Percentiles rank a stretch among this genome's conserved stretches.
Evolutionary conservation across 768 basidiomycete species (phyloP).

Genomic region (Lactarius vividus): DNA sequence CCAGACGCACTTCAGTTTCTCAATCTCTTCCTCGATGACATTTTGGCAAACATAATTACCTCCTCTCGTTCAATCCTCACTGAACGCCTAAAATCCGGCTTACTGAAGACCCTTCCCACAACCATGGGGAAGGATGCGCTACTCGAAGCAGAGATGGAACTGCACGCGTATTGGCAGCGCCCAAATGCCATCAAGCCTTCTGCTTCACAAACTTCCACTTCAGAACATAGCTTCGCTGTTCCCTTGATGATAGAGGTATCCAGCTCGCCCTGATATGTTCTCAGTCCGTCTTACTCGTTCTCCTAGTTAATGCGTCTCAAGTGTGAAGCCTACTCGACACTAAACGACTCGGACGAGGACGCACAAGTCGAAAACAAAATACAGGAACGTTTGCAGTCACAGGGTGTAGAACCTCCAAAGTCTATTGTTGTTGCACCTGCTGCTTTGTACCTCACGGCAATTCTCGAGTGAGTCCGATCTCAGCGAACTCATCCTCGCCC

Average conservation of each 20-base stretch:
- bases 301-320: conserved; percentile 73
- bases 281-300: conserved; percentile 21
- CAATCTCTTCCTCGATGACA: conserved; percentile 83
- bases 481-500: background rate
- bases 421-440: conserved; percentile 67
- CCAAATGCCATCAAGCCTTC: conserved; percentile 43
- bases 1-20: conserved; percentile 72
- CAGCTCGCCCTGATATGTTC: conserved; percentile 20
- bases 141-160: conserved; percentile 88
- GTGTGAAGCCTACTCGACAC: conserved; percentile 84
- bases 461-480: conserved; percentile 72
- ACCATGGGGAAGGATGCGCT: conserved; percentile 88
- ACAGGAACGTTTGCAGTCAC: conserved; percentile 53
- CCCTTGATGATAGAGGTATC: conserved; percentile 75
- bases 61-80: conserved; percentile 68
- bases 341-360: conserved; percentile 80
- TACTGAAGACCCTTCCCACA: conserved; percentile 72
- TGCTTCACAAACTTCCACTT: conserved; percentile 42
- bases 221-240: conserved; percentile 59
- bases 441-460: conserved; percentile 86
- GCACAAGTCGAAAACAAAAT: conserved; percentile 58
- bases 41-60: conserved; percentile 69
- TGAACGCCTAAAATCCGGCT: conserved; percentile 66
- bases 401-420: conserved; percentile 43
- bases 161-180: conserved; percentile 85